These are phyloP conservation scores for Sugiyamaella novakii DNA, from an alignment of 1,139 yeast genomes.

Conservation along the genomic window DNA sequence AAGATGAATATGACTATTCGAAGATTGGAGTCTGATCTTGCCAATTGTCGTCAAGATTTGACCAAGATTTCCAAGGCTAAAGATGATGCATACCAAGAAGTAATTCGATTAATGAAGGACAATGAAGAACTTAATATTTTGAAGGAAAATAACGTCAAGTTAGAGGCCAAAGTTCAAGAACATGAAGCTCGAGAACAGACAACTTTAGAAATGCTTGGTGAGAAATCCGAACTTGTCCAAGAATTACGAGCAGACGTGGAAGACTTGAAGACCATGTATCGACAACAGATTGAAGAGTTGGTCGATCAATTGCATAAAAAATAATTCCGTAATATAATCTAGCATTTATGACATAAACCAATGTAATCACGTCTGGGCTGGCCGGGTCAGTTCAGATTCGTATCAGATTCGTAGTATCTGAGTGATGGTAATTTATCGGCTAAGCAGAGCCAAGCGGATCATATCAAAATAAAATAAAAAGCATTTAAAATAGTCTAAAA, in stretches of 20 bases:
- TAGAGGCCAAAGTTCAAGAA: slow-evolving; percentile 47
- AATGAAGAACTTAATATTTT: slow-evolving; percentile 51
- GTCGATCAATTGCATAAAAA: slow-evolving; percentile 54
- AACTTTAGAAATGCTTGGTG: slow-evolving; percentile 78
- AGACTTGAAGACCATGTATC: slow-evolving; percentile 81
- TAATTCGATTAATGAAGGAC: slow-evolving; percentile 59
- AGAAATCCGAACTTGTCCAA: slow-evolving; percentile 81
- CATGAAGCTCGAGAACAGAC: slow-evolving; percentile 44
- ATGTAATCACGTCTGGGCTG: not conserved
- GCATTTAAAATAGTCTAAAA: too few species aligned
- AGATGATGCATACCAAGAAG: slow-evolving; percentile 66
- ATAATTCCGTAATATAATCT: slow-evolving; percentile 4
- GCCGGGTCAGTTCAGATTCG: too few species aligned
- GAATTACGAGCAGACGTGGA: slow-evolving; percentile 86
- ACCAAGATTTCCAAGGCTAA: slow-evolving; percentile 57
- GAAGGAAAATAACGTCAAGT: slow-evolving; percentile 44
- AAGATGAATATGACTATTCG: slow-evolving; percentile 76
- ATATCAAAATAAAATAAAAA: too few species aligned
- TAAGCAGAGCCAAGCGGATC: too few species aligned
- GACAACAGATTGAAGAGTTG: slow-evolving; percentile 83
- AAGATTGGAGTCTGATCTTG: slow-evolving; percentile 74
- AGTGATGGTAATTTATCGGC: too few species aligned
- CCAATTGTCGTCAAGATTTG: slow-evolving; percentile 66
- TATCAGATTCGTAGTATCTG: too few species aligned
- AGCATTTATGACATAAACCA: slow-evolving; percentile 7